Base-by-base conservation (phyloP, 345 rosid genomes). In the Kandelia obovata region DNA sequence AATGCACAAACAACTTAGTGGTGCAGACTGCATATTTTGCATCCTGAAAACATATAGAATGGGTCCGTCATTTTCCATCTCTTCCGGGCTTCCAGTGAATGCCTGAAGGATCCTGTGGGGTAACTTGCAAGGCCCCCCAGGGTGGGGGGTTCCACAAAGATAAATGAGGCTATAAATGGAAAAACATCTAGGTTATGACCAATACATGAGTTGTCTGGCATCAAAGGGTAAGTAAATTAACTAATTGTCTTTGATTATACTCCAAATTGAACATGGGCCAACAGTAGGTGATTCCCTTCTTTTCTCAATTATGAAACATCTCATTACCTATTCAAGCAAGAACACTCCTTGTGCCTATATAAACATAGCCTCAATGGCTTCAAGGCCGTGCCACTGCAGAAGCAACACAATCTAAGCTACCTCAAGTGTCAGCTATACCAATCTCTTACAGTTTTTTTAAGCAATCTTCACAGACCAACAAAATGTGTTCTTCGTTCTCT, bases 181-280 rank as follows among this genome's bases (percentile, higher is more conserved):
- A 55, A 8, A 0, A 23, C 6, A 10, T 55, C 25, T 23, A 25
- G 4, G 17, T 56, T 21, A 56, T 56, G 16, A 26, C 28, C 11
- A 5, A 56, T 25, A 56, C 1, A 25, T 7, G 15, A 56, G 28
- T 56, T 25, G 34, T 52, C 23, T 20, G 52, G 21, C 60, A 19
- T 60, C 56, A 23, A 53, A 61, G 64, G 46, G 51, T 49, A 43
- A 30, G n/a, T 31, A 39, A 67, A 70, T 67, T 55, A 52, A 77
- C 53, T 53, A 67, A 61, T 53, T 68, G 73, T 65, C 86, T 86
- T 83, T 64, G 62, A 68, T 78, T 73, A 61, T 69, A 80, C 90
- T 82, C 84, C 37, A 83, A 60, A 60, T 67, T 66, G 56, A 67
- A 70, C 52, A 57, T 73, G 81, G 76, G 37, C 78, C 75, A 73